phyloP scores from a whole-genome alignment of 1,139 yeast genomes.

The Wickerhamomyces sp. region DNA sequence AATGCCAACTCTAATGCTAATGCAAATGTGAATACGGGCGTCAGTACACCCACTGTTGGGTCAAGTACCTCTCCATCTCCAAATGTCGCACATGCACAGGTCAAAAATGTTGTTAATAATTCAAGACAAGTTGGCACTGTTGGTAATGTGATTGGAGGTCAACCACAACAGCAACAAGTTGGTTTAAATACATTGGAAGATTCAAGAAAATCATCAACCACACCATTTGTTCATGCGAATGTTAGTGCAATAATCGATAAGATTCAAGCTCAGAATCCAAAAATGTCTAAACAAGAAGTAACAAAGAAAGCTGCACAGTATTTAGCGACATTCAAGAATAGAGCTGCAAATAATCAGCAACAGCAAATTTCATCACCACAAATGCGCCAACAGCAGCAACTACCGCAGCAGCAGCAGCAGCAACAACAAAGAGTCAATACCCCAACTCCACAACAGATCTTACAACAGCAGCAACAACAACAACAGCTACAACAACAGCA shows the following conservation, averaged over 20 bases:
- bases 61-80: slow-evolving; percentile 22
- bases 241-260: slow-evolving; percentile 66
- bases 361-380: neutral
- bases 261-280: slow-evolving; percentile 66
- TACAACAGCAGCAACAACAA: slow-evolving; percentile 19
- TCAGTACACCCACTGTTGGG: no score
- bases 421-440: slow-evolving; percentile 8
- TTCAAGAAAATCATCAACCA: slow-evolving; percentile 25
- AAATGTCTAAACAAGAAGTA: slow-evolving; percentile 63
- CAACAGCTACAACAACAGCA: slow-evolving; percentile 12
- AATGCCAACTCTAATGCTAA: neutral
- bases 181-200: slow-evolving; percentile 5
- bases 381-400: neutral
- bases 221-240: slow-evolving; percentile 58
- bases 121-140: slow-evolving; percentile 9
- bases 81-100: slow-evolving; percentile 15
- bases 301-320: slow-evolving; percentile 69
- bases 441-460: slow-evolving; percentile 23
- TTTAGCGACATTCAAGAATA: slow-evolving; percentile 47
- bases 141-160: slow-evolving; percentile 3
- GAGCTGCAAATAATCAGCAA: slow-evolving; percentile 1
- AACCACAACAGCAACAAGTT: neutral
- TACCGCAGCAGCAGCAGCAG: neutral
- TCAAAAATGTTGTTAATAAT: slow-evolving; percentile 20
- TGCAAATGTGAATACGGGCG: neutral